These are phyloP conservation scores for Aspergillus hiratsukae DNA, from an alignment of 2,329 filamentous ascomycete genomes.

Conservation along the genomic window DNA sequence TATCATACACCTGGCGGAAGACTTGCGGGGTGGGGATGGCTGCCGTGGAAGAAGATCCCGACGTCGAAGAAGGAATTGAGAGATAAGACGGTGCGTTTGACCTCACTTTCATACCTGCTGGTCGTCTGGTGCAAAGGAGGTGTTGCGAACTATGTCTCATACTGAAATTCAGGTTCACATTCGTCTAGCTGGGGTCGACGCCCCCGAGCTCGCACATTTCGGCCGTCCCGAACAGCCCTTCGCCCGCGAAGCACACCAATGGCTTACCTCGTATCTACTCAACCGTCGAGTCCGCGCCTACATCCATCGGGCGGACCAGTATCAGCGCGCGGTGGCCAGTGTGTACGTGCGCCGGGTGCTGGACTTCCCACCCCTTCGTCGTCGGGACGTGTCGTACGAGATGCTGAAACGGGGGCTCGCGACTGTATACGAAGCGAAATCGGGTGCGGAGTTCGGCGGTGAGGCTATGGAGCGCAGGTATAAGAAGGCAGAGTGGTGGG, in stretches of 20 bases:
- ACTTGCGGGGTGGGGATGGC: constrained; percentile 86
- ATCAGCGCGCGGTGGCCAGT: constrained; percentile 82
- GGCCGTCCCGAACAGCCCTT: constrained; percentile 82
- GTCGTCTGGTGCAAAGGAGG: not conserved
- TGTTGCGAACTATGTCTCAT: not conserved
- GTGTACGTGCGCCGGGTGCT: constrained; percentile 63
- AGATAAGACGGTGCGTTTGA: constrained; percentile 65
- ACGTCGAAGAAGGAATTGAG: constrained; percentile 63
- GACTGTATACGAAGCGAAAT: constrained; percentile 90
- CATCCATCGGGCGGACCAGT: constrained; percentile 83
- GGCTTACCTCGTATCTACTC: constrained; percentile 69
- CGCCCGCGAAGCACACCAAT: constrained; percentile 72
- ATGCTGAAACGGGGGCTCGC: constrained; percentile 84
- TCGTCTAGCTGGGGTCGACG: constrained; percentile 86
- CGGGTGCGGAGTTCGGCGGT: constrained; percentile 81
- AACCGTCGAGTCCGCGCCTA: constrained; percentile 73
- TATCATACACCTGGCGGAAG: constrained; percentile 93
- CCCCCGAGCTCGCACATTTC: constrained; percentile 89
- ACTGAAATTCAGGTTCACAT: constrained; percentile 62
- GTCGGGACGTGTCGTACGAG: constrained; percentile 77
- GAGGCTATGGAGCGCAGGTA: constrained; percentile 50
- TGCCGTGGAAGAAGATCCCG: constrained; percentile 68
- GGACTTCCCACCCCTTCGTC: constrained; percentile 47
- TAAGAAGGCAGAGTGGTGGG: constrained; percentile 47
- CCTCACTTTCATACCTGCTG: constrained; percentile 2